Evolutionary conservation across 1,139 yeast genomes (phyloP).

Genomic region (Lodderomyces theae): DNA sequence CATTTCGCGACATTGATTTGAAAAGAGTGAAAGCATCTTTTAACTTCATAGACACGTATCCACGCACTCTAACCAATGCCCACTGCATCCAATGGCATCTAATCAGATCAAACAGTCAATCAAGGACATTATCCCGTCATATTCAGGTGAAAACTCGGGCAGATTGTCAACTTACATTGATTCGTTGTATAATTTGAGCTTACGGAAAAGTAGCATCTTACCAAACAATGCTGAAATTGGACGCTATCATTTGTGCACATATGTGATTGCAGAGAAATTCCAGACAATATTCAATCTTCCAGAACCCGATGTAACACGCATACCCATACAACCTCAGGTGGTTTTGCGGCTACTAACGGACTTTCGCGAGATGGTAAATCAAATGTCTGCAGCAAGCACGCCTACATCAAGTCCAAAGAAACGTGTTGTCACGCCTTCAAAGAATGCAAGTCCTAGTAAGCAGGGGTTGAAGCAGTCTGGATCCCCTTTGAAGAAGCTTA

Average conservation of each 20-base stretch:
- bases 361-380: constrained; percentile 37
- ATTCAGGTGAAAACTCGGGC: constrained; percentile 46
- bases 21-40: not conserved
- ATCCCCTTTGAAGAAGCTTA: constrained; percentile 15
- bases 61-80: no score
- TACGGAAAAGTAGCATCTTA: constrained; percentile 32
- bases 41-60: not conserved
- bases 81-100: not conserved
- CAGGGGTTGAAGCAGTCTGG: constrained; percentile 9
- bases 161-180: constrained; percentile 48
- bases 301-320: constrained; percentile 43
- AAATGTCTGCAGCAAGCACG: constrained; percentile 31
- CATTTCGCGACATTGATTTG: not conserved
- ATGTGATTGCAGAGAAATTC: constrained; percentile 53
- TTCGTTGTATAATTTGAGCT: constrained; percentile 50
- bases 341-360: constrained; percentile 40
- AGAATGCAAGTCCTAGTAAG: not conserved
- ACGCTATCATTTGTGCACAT: constrained; percentile 64
- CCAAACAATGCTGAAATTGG: constrained; percentile 57
- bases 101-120: constrained; percentile 32
- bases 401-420: constrained; percentile 25
- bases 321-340: constrained; percentile 58
- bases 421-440: not conserved
- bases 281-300: constrained; percentile 43
- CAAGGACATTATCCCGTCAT: constrained; percentile 50